These are phyloP conservation scores for Spergularia azorica DNA, from an alignment of 179 eudicot species.

Conservation along the genomic window DNA sequence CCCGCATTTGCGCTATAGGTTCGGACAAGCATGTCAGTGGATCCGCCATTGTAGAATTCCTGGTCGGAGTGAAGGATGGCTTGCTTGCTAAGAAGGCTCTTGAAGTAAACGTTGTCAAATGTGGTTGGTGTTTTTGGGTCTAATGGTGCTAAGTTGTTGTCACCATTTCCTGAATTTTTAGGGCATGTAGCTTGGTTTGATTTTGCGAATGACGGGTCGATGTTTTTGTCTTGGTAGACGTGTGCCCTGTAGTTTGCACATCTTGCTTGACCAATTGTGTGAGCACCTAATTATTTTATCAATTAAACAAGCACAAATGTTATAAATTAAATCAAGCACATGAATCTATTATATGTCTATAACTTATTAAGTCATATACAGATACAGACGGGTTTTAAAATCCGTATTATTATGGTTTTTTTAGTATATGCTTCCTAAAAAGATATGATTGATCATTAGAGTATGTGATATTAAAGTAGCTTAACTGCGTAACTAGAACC, in stretches of 20 bases:
- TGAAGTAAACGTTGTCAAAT: slow-evolving; percentile 59
- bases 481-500: no score
- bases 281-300: slow-evolving; percentile 38
- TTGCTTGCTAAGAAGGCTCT: slow-evolving; percentile 33
- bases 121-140: slow-evolving; percentile 44
- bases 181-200: slow-evolving; percentile 56
- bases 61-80: slow-evolving; percentile 71
- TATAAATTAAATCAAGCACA: slow-evolving; percentile 23
- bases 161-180: slow-evolving; percentile 40
- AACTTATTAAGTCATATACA: no score
- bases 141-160: slow-evolving; percentile 52
- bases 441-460: no score
- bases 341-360: not conserved
- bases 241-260: slow-evolving; percentile 48
- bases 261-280: slow-evolving; percentile 77
- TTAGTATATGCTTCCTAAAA: no score
- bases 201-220: slow-evolving; percentile 50
- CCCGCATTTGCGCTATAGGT: slow-evolving; percentile 41
- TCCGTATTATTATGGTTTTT: no score
- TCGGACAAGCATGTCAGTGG: slow-evolving; percentile 54
- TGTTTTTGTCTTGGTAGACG: slow-evolving; percentile 59
- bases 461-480: no score
- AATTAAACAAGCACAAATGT: slow-evolving; percentile 9
- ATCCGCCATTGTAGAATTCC: slow-evolving; percentile 48
- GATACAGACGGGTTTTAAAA: no score